Base-by-base conservation (phyloP, 345 rosid species). In the Hirschfeldia incana region DNA sequence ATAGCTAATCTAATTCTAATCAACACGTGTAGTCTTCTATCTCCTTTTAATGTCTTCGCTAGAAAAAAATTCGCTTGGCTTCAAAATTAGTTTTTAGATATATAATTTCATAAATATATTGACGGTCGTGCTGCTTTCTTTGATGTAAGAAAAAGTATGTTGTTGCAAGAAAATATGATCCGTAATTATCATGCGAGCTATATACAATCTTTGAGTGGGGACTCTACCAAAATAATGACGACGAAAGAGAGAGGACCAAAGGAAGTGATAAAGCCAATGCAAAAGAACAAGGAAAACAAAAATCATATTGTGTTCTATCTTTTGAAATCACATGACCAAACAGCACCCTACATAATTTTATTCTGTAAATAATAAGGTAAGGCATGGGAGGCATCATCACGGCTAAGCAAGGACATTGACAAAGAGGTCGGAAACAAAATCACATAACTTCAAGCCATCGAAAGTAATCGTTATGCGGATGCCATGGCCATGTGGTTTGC, bases 291-390 rank as follows among this genome's bases (percentile, higher is more conserved):
- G 78, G 70, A 79, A 73, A 79, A 68, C 71, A 62, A 74, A 74
- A 69, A 68, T 74, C 75, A 77, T 27, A 36, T 74, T 79, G 78
- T 79, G 61, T 79, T 74, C 78, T 74, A 17, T 79, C 69, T 79
- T 73, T 53, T 42, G 66, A 34, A n/a, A 79, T 79, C 82, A 69
- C 74, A 74, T 73, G 65, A 69, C 36, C 70, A 73, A 61, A 79
- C 66, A 26, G 16, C 69, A 36, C 65, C 78, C 78, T 61, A 73
- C 64, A 57, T 72, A 2, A 17, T 17, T 61, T 7, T 67, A 0
- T 9, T 44, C 4, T 44, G 51, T 44, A 44, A 44, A 44, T 44
- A 44, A 10, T 2, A 11, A 39, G 44, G 44, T 39, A 36, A 36
- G 44, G 44, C 44, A 39, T 39, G 44, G 44, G 44, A 39, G 44